Evolutionary conservation across 345 rosid genomes (phyloP).

Genomic region (Camelina laxa): DNA sequence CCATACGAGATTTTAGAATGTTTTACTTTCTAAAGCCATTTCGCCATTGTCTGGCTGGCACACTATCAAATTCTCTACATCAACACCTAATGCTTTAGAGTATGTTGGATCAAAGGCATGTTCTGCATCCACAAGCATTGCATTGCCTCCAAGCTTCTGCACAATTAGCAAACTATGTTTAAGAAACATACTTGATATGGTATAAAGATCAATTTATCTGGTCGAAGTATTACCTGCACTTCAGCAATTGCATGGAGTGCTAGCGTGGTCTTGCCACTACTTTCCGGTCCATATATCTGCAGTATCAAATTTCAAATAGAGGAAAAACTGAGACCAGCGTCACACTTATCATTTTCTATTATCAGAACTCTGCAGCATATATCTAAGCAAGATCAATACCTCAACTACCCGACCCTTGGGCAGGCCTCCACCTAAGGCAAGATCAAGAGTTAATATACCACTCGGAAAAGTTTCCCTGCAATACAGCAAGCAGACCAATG

Average conservation of each 20-base stretch:
- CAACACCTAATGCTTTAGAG: constrained; percentile 91
- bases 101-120: constrained; percentile 98
- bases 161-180: constrained; percentile 36
- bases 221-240: constrained; percentile 68
- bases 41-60: constrained; percentile 97
- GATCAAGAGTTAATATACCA: constrained; percentile 89
- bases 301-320: constrained; percentile 16
- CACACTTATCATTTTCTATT: not conserved
- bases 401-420: constrained; percentile 96
- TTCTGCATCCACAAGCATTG: constrained; percentile 99
- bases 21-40: constrained; percentile 92
- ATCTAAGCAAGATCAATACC: constrained; percentile 48
- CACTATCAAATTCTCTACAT: constrained; percentile 88
- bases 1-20: constrained; percentile 7
- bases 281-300: constrained; percentile 95
- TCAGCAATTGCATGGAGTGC: constrained; percentile 99
- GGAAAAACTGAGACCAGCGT: not conserved
- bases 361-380: not conserved
- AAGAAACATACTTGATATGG: constrained; percentile 8
- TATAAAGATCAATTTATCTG: constrained; percentile 17
- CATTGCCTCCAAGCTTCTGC: constrained; percentile 96
- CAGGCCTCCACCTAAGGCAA: constrained; percentile 96
- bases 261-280: constrained; percentile 94
- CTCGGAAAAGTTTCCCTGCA: constrained; percentile 92
- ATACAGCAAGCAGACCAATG: constrained; percentile 3